Base-by-base conservation (phyloP, 1,284 basidiomycete species). In the Leccinum subrobustum region DNA sequence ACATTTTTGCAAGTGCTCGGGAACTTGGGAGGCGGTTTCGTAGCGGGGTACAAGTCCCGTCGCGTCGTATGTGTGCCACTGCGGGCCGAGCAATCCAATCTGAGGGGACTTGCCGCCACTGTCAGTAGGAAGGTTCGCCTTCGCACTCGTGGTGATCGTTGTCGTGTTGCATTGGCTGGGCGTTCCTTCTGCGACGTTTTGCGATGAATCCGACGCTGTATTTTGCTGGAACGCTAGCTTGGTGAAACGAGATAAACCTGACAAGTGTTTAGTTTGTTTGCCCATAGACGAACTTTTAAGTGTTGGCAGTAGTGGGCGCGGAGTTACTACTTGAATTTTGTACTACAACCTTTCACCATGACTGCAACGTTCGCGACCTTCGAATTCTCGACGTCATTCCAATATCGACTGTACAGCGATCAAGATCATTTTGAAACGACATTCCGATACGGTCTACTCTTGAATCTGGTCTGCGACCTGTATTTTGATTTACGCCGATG, bases 1-100 rank as follows among this genome's bases (percentile, higher is more conserved):
- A 95, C 93, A 96, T 80, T 96, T 96, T 68, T 83, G 79, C 7
- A 96, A 79, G 65, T 91, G 82, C 12, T 81, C 76, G 1, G 93
- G 93, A 6, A 95, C 91, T 62, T 94, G 77, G 0, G 82, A 78
- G 6, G 78, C 73, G 16, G 84, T 70, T 9, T 77, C 82, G 69
- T 91, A 95, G 67, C 86, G 83, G 6, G 86, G 84, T 2, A 92
- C 91, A 1, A 93, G 79, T 1, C 83, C 83, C 0, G 84, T 85
- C 50, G 87, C 90, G 69, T 94, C 89, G 67, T 84, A 85, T 62
- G 57, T 23, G 20, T 23, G 53, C 60, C 48, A 33, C 29, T 57
- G 52, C 14, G 60, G 14, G 16, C 14, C 33, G 16, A 33, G 37
- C 5, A 44, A n/a, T 54, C 47, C 42, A 2, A 18, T n/a, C 29